Evolutionary conservation across 129 eudicot genomes (phyloP).

Genomic region (Flaveria sonorensis): DNA sequence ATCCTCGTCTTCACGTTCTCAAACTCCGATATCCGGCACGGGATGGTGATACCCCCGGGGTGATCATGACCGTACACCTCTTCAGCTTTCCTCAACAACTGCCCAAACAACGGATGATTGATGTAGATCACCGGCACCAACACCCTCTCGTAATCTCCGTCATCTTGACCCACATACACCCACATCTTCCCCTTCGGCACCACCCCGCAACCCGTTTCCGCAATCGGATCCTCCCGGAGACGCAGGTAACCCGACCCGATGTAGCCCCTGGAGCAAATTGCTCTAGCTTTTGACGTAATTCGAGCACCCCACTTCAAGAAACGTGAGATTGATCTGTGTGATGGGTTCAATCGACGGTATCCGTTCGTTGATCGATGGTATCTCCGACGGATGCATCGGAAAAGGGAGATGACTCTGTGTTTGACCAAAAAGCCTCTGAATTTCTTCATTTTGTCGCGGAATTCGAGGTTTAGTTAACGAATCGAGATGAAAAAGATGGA

Average conservation of each 20-base stretch:
- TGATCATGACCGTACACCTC: conserved; percentile 73
- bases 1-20: conserved; percentile 72
- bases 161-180: conserved; percentile 73
- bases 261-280: conserved; percentile 28
- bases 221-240: conserved; percentile 37
- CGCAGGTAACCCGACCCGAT: conserved; percentile 31
- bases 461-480: not conserved
- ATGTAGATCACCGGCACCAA: conserved; percentile 85
- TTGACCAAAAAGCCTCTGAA: conserved; percentile 62
- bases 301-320: conserved; percentile 50
- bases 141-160: conserved; percentile 59
- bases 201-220: not conserved
- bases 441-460: conserved; percentile 44
- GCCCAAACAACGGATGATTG: conserved; percentile 81
- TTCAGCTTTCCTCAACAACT: conserved; percentile 71
- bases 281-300: conserved; percentile 52
- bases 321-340: conserved; percentile 18
- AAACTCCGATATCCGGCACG: conserved; percentile 89
- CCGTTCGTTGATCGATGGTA: conserved; percentile 10
- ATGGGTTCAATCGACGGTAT: conserved; percentile 37
- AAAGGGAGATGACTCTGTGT: conserved; percentile 47
- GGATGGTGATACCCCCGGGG: conserved; percentile 81
- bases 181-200: conserved; percentile 87
- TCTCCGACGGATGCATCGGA: conserved; percentile 46
- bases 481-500: not conserved